A percentile compares a stretch with the other conserved stretches of the same genome.
Evolutionary conservation across 2,329 filamentous ascomycete species (phyloP).

Genomic region (Apiospora aurea): DNA sequence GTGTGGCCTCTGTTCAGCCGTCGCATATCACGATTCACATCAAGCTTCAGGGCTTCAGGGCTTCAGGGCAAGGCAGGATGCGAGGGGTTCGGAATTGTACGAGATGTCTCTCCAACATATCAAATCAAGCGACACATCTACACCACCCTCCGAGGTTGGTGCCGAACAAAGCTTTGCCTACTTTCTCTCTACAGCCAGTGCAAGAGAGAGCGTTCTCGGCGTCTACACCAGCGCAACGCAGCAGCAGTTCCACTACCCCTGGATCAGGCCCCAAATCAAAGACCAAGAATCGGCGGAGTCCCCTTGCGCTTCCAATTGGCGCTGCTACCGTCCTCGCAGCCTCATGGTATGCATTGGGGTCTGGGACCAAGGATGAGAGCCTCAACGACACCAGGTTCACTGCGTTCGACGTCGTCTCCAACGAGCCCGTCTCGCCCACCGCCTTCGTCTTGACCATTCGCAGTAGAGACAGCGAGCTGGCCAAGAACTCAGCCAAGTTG

Average conservation of each 20-base stretch:
- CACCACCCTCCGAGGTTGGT: too few species aligned
- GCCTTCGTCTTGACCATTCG: slow-evolving; percentile 73
- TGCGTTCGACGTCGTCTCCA: slow-evolving; percentile 68
- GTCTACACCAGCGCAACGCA: neutral
- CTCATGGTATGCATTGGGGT: slow-evolving; percentile 18
- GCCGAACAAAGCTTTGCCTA: neutral
- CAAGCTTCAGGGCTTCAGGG: neutral
- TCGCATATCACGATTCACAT: neutral
- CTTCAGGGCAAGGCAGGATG: slow-evolving; percentile 12
- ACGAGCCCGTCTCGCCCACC: slow-evolving; percentile 69
- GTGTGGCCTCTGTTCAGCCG: too few species aligned
- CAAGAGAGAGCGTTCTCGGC: neutral
- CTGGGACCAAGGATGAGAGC: slow-evolving; percentile 23
- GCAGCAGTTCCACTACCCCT: neutral
- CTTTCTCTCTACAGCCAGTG: neutral
- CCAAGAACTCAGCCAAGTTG: slow-evolving; percentile 32
- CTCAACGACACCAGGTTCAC: slow-evolving; percentile 69
- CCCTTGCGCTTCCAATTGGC: neutral
- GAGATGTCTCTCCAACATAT: neutral
- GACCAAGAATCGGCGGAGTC: neutral
- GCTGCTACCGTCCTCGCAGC: neutral
- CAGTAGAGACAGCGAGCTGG: slow-evolving; percentile 44
- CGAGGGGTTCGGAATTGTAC: neutral
- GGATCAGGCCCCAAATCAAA: neutral
- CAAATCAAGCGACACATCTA: neutral